Evolutionary conservation across 306 rosid species (phyloP), one percentile per base, ranked within the genome.

Genomic region (Prunus armeniaca): DNA sequence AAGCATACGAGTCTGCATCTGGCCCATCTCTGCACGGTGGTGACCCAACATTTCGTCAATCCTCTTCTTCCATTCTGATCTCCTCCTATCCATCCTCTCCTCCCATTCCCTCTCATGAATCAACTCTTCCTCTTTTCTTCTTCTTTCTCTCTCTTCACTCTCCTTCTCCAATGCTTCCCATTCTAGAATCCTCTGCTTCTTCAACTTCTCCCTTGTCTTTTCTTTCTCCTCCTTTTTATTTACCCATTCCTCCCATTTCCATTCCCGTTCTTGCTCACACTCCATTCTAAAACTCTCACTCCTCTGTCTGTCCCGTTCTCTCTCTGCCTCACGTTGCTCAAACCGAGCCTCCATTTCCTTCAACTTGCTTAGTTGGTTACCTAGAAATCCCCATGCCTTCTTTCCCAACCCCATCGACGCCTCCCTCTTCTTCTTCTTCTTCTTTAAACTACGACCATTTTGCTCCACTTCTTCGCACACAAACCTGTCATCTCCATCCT

Each of bases 21-120:
- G 96, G 4, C 88, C 90, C 93, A 90, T 95, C 84, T 92, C 98
- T 0, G 74, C 97, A 2, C 91, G 85, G 82, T 95, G 98, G 73
- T 88, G 96, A 79, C 73, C 85, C 81, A 89, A 83, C 90, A 88
- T 82, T 64, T 88, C 92, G 25, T 92, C 96, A 25, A 95, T 83
- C 91, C 98, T 85, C 84, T 84, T 88, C 93, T 86, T 92, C 97
- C 97, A 89, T 64, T 92, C 97, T 25, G 78, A 65, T 77, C 97
- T 84, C 82, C 90, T 89, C 82, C 87, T 86, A 38, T 86, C 89
- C 89, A 86, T 90, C 78, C 97, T 85, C 76, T 90, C 98, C 77
- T 92, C 96, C 88, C 90, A 86, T 76, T 92, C 93, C 84, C 91
- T 85, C 76, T 86, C 92, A 13, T 70, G 83, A 76, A 80, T 72